Evolutionary conservation across 805 yeast species (phyloP).

Genomic region (Candida orba): DNA sequence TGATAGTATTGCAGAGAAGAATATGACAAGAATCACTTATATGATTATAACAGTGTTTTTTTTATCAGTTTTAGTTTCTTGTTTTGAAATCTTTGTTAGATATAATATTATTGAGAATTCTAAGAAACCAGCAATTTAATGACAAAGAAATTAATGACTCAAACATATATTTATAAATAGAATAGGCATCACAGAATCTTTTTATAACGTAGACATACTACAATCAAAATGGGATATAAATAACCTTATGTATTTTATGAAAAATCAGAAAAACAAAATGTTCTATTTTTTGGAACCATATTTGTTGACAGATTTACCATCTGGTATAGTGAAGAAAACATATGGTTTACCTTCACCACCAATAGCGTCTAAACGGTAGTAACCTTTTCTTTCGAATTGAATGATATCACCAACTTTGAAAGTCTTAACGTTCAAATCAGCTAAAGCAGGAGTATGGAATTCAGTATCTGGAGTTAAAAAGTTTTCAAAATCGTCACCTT

Average conservation of each 20-base stretch:
- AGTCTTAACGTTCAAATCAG: conserved; percentile 68
- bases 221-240: too few relatives aligned
- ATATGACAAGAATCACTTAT: conserved; percentile 87
- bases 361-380: conserved; percentile 69
- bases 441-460: conserved; percentile 70
- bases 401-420: conserved; percentile 82
- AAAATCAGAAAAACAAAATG: too few relatives aligned
- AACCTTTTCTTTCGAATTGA: conserved; percentile 97
- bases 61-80: conserved; percentile 68
- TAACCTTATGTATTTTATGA: too few relatives aligned
- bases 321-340: conserved; percentile 90
- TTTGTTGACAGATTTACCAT: conserved; percentile 77
- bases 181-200: too few relatives aligned
- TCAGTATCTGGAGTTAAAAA: conserved; percentile 84
- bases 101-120: conserved; percentile 36
- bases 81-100: conserved; percentile 60
- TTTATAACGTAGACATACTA: too few relatives aligned
- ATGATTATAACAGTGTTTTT: conserved; percentile 80
- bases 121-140: conserved; percentile 1
- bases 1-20: conserved; percentile 89
- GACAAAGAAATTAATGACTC: neutral
- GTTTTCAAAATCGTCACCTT: conserved; percentile 88
- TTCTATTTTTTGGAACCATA: conserved; percentile 65
- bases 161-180: neutral
- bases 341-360: conserved; percentile 54